Conservation (phyloP, 208 protist genomes). For the Leishmania amazonensis region DNA sequence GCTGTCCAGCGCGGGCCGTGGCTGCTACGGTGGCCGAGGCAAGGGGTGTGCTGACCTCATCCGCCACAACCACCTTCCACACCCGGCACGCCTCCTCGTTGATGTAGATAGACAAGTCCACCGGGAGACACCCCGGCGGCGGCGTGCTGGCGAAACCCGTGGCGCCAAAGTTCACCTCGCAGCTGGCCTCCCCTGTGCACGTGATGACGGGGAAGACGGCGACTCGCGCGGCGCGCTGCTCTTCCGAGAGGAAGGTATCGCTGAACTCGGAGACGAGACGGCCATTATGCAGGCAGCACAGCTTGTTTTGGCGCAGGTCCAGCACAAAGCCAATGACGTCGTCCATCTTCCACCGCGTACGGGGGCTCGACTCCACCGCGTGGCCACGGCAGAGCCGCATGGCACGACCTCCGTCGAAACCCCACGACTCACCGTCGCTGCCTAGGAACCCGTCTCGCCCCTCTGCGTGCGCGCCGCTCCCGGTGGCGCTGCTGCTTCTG, state of each 20-base stretch:
- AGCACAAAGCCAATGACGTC: constrained; percentile 87
- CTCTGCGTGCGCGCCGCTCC: background rate
- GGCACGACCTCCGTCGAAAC: constrained; percentile 64
- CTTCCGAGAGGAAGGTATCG: constrained; percentile 40
- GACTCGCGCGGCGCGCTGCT: constrained; percentile 21
- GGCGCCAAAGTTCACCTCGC: constrained; percentile 89
- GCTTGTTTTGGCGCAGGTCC: constrained; percentile 63
- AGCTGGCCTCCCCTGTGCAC: constrained; percentile 33
- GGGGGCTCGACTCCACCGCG: constrained; percentile 61
- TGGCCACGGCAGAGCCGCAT: constrained; percentile 63
- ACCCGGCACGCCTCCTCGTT: constrained; percentile 45
- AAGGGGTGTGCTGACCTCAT: constrained; percentile 30
- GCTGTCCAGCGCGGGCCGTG: background rate
- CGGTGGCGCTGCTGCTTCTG: background rate
- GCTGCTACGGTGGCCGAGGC: background rate
- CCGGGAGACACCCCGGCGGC: constrained; percentile 67
- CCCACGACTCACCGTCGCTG: constrained; percentile 78
- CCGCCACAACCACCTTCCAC: constrained; percentile 59
- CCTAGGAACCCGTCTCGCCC: constrained; percentile 49
- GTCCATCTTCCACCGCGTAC: constrained; percentile 73
- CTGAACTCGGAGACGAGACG: constrained; percentile 63
- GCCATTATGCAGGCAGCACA: constrained; percentile 78
- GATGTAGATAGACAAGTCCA: constrained; percentile 73
- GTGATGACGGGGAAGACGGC: constrained; percentile 67
- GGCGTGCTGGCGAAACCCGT: constrained; percentile 58